phyloP scores from a whole-genome alignment of 345 rosid genomes.

The Pelargonium nanum region DNA sequence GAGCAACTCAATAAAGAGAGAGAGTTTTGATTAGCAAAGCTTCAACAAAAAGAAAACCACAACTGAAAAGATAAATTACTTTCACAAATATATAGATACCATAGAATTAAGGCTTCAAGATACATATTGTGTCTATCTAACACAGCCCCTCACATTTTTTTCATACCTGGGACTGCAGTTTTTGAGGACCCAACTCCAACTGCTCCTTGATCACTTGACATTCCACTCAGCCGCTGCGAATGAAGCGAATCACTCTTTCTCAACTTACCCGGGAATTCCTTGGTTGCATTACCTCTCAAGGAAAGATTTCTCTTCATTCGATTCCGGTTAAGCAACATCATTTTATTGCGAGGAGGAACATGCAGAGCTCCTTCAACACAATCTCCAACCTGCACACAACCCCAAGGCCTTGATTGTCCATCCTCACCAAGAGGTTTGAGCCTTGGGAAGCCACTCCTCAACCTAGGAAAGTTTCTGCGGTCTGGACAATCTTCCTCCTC shows the following conservation, averaged over 20 bases:
- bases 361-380: conserved; percentile 52
- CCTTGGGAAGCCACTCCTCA: conserved; percentile 29
- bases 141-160: not conserved
- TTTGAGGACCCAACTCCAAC: conserved; percentile 29
- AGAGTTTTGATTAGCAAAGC: too few species aligned
- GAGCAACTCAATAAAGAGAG: too few species aligned
- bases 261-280: conserved; percentile 44
- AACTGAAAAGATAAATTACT: too few species aligned
- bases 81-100: too few species aligned
- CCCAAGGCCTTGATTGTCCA: conserved; percentile 54
- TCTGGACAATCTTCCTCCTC: conserved; percentile 28
- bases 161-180: not conserved
- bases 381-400: conserved; percentile 46
- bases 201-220: conserved; percentile 21
- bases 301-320: conserved; percentile 40
- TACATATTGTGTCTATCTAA: not conserved
- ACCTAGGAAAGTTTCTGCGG: conserved; percentile 14
- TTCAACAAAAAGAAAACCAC: too few species aligned
- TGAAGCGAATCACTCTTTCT: conserved; percentile 27
- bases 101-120: not conserved
- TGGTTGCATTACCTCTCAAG: conserved; percentile 35
- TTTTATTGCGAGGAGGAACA: conserved; percentile 35
- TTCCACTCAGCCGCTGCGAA: conserved; percentile 22
- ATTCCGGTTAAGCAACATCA: conserved; percentile 39
- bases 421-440: conserved; percentile 41